These are phyloP conservation scores for Candolleomyces eurysporus DNA, from an alignment of 768 basidiomycete species.

Conservation along the genomic window DNA sequence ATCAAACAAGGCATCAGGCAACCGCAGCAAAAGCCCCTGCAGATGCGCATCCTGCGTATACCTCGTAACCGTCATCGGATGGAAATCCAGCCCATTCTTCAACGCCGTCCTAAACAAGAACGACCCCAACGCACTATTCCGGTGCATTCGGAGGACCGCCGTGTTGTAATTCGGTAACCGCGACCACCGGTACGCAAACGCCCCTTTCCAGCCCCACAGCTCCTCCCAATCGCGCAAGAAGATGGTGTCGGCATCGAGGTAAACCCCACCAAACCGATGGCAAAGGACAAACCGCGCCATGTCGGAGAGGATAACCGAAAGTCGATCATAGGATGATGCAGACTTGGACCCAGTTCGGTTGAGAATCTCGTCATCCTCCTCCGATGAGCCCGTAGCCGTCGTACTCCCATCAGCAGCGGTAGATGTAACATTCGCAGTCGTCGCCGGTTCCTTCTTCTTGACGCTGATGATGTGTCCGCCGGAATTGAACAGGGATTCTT, in stretches of 20 bases:
- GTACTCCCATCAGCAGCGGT: conserved; percentile 50
- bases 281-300: conserved; percentile 96
- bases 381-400: conserved; percentile 30
- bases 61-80: conserved; percentile 86
- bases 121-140: conserved; percentile 81
- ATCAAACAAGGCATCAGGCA: conserved; percentile 93
- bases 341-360: conserved; percentile 91
- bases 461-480: conserved; percentile 75
- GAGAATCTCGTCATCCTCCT: conserved; percentile 49
- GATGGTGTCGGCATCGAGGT: conserved; percentile 92
- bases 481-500: conserved; percentile 81
- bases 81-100: conserved; percentile 90
- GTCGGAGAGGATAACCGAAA: conserved; percentile 91
- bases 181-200: conserved; percentile 96
- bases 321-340: conserved; percentile 80
- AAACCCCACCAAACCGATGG: conserved; percentile 91
- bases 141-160: conserved; percentile 86
- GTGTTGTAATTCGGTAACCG: conserved; percentile 91
- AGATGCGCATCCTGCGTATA: conserved; percentile 84
- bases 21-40: conserved; percentile 69
- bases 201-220: conserved; percentile 91
- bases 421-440: conserved; percentile 16
- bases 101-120: conserved; percentile 92
- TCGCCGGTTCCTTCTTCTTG: conserved; percentile 25
- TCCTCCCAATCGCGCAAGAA: conserved; percentile 96